Percentiles rank a stretch among this genome's conserved stretches.
Evolutionary conservation across 352 stramenopile species (phyloP).

Genomic region (Globisporangium parvum): DNA sequence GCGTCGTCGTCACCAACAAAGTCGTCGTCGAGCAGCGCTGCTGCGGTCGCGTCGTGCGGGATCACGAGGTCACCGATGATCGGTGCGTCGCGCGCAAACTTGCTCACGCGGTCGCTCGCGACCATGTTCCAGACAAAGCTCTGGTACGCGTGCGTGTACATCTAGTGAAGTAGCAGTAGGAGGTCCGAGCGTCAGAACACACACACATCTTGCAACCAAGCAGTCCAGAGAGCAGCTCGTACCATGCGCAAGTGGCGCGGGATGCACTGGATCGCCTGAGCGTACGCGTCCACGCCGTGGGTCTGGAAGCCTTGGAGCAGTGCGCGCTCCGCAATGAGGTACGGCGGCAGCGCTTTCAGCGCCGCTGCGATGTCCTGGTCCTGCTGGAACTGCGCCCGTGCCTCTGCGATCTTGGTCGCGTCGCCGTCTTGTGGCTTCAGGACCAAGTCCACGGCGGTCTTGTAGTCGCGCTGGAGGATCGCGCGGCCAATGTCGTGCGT

Average conservation of each 20-base stretch:
- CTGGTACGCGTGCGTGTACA: conserved; percentile 92
- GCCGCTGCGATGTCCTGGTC: conserved; percentile 49
- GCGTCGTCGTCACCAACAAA: conserved; percentile 24
- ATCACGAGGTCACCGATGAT: conserved; percentile 92
- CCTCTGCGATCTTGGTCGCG: conserved; percentile 65
- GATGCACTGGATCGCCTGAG: conserved; percentile 67
- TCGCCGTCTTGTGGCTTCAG: conserved; percentile 79
- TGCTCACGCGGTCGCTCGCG: conserved; percentile 85
- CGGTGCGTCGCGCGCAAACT: conserved; percentile 52
- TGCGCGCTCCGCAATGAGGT: conserved; percentile 75
- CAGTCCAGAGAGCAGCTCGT: background rate
- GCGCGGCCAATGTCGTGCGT: conserved; percentile 89
- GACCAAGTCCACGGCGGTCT: conserved; percentile 88
- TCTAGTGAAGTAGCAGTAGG: conserved; percentile 24
- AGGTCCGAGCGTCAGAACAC: background rate
- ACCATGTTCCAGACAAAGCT: conserved; percentile 95
- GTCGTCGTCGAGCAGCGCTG: conserved; percentile 15
- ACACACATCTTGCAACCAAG: background rate
- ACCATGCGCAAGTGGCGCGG: conserved; percentile 84
- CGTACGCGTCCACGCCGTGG: conserved; percentile 50
- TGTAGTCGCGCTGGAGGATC: conserved; percentile 91
- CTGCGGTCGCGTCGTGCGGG: conserved; percentile 12
- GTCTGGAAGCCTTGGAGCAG: conserved; percentile 57
- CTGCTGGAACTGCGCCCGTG: conserved; percentile 57
- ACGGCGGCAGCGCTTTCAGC: conserved; percentile 61